Conservation (phyloP, 2,329 filamentous ascomycete genomes). For the Talaromyces sp. region DNA sequence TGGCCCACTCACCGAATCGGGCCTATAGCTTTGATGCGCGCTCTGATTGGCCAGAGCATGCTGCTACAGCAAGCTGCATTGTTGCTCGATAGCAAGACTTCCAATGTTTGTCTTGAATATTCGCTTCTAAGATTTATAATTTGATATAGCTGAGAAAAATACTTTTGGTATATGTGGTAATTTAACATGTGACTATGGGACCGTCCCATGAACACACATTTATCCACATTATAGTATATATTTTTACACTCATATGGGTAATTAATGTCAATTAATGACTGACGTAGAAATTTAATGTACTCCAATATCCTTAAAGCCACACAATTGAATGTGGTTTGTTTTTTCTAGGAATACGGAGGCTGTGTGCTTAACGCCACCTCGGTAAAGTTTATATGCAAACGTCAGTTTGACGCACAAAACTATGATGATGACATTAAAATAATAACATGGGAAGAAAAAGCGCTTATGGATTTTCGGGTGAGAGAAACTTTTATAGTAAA, state of each 20-base stretch:
- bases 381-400: background rate
- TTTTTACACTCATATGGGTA: no score
- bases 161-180: background rate
- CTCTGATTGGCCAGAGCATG: background rate
- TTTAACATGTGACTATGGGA: no score
- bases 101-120: background rate
- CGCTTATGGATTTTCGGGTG: background rate
- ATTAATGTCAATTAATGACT: no score
- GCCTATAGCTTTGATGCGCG: background rate
- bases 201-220: no score
- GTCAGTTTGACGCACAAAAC: background rate
- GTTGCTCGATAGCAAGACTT: background rate
- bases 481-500: background rate
- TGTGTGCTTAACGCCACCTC: no score
- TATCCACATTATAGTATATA: no score
- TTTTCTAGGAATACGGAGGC: no score
- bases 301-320: no score
- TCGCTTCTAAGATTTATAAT: background rate
- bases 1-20: background rate
- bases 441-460: background rate
- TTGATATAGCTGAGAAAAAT: background rate
- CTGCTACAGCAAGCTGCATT: background rate
- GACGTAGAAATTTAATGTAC: no score
- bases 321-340: no score
- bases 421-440: no score